These are phyloP conservation scores for Cystobasidium sp. DNA, from an alignment of 1,284 basidiomycete genomes.

Conservation along the genomic window DNA sequence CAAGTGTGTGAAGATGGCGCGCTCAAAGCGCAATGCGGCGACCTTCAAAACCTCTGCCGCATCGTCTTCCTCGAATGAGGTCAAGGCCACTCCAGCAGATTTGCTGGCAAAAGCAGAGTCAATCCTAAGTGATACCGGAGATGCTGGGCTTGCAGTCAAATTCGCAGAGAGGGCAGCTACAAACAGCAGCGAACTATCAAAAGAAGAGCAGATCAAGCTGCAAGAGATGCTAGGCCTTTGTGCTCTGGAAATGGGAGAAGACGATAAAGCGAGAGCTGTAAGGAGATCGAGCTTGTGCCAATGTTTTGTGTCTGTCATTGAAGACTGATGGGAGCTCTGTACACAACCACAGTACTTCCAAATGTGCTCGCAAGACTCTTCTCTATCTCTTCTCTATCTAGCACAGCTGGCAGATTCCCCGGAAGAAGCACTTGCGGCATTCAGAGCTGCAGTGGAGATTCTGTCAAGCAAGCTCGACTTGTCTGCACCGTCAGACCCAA, in stretches of 20 bases:
- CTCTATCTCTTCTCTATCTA: constrained; percentile 80
- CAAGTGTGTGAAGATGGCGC: neutral
- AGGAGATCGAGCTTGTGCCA: constrained; percentile 60
- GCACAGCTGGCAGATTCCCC: constrained; percentile 83
- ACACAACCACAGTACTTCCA: constrained; percentile 63
- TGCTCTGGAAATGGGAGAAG: constrained; percentile 68
- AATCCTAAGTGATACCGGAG: constrained; percentile 75
- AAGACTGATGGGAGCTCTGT: constrained; percentile 7
- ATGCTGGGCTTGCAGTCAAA: constrained; percentile 77
- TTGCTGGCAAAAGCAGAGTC: constrained; percentile 73
- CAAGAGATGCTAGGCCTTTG: constrained; percentile 52
- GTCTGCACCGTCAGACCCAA: constrained; percentile 45
- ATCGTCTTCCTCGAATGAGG: constrained; percentile 3
- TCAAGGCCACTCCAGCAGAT: constrained; percentile 58
- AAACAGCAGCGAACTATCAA: constrained; percentile 66
- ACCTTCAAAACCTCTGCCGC: neutral
- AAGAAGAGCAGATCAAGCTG: constrained; percentile 46
- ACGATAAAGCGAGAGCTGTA: constrained; percentile 73
- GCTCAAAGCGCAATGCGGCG: constrained; percentile 3
- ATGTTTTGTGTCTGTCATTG: neutral
- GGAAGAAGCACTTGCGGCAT: constrained; percentile 74
- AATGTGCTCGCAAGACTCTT: constrained; percentile 69
- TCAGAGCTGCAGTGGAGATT: constrained; percentile 77
- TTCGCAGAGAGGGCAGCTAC: constrained; percentile 74
- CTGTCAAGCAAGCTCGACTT: constrained; percentile 67